Base-by-base conservation (phyloP, 1,284 basidiomycete species). In the Meira nashicola region DNA sequence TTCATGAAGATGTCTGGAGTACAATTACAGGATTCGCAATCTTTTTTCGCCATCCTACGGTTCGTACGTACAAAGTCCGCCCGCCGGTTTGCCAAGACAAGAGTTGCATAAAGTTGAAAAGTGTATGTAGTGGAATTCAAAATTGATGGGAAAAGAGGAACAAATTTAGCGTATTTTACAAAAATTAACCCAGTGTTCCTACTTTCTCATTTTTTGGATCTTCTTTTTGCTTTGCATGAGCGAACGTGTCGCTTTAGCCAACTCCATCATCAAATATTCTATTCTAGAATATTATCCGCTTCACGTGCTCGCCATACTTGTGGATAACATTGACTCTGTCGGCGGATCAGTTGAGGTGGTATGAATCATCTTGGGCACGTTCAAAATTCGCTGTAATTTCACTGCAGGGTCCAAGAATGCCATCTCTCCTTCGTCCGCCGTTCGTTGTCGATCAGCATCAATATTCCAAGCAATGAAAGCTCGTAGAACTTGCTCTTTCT, bases 401-500 rank as follows among this genome's bases (percentile, higher is more conserved):
- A 14, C 17, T 12, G 25, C 17, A 23, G 46, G 46, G 21, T 48
- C 46, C 12, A 48, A 25, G 25, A 23, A 17, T 14, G 46, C n/a
- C 17, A 21, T 12, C 46, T 48, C 46, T 19, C 46, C 46, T 21
- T 48, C 12, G 7, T 25, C 25, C 12, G 14, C 46, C 17, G 46
- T 17, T 21, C 5, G 12, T 23, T 19, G 12, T 48, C 12, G 17
- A 23, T 48, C 46, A 21, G n/a, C 46, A 25, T 48, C 23, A 19
- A 48, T 21, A 48, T 48, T 23, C 46, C 46, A 48, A n/a, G 17
- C 17, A 14, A 23, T 23, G 21, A 48, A 48, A 17, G 46, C 46
- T 23, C 46, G 14, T 21, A 23, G 7, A 7, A 48, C 21, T 17
- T 23, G 12, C 21, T 48, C 46, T 21, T n/a, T 23, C 46, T 23